Evolutionary conservation across 345 rosid genomes (phyloP), one percentile per base, ranked within the genome.

Genomic region (Salix exigua): DNA sequence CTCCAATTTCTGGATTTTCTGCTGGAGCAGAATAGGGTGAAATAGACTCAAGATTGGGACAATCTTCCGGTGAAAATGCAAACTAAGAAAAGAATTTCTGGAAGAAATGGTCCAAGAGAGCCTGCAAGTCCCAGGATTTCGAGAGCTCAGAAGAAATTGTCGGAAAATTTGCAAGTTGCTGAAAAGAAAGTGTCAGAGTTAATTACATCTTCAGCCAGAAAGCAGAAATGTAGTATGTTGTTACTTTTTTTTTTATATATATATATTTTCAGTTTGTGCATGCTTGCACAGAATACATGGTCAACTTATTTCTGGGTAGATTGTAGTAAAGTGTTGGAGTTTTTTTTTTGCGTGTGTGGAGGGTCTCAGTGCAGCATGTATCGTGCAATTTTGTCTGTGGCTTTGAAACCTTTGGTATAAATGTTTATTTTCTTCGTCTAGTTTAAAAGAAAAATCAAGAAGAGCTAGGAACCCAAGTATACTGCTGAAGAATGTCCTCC

Each of bases 151-250:
- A 89, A 83, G 85, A 86, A 81, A 77, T 75, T 33, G 51, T 67
- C 86, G 58, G 96, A 90, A 74, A 88, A 83, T 78, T 87, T 77
- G 13, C 86, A 86, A 81, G 80, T 75, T 67, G 79, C 81, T 8
- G 86, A 82, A 65, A 88, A 85, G 85, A 88, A 85, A 83, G 88
- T 73, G 17, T 46, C 85, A 1, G 93, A 87, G 78, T 72, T 91
- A 67, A 90, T 91, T 75, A 83, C 94, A 26, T 91, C 96, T 73
- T 91, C 96, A 1, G 82, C 80, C 18, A 87, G 94, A 77, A 89
- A 89, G 85, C 91, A 83, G 78, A 88, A 65, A 78, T 66, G 67
- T 66, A 84, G 91, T 88, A 78, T 73, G 69, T 61, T 66, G 51
- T 62, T 71, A 64, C 46, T 30, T 19, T 25, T 76, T 35, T 35